phyloP scores from a whole-genome alignment of 176 grass and related monocot species.

The Triticum dicoccoides region DNA sequence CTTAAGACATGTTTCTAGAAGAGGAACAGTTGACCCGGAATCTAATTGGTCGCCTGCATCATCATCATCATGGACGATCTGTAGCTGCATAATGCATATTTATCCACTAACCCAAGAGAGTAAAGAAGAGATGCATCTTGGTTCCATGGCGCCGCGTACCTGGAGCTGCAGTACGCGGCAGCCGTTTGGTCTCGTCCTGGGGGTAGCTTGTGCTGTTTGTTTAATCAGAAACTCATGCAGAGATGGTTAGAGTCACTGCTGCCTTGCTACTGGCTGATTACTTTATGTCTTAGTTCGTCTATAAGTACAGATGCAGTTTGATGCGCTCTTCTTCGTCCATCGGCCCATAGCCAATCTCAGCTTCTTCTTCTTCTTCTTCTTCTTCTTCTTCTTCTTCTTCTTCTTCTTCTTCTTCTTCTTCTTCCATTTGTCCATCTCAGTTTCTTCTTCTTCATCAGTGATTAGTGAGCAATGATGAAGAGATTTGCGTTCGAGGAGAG shows the following conservation, averaged over 20 bases:
- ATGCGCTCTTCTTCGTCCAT: background rate
- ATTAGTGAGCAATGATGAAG: conserved; percentile 29
- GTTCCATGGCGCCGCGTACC: background rate
- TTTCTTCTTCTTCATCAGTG: conserved; percentile 3
- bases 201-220: conserved; percentile 11
- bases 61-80: background rate
- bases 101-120: background rate
- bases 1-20: conserved; percentile 1
- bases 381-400: too few species aligned
- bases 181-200: background rate
- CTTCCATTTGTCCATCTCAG: background rate
- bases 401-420: too few species aligned
- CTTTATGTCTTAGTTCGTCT: conserved; percentile 9
- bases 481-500: conserved; percentile 35
- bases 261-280: conserved; percentile 19
- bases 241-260: too few species aligned
- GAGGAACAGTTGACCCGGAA: conserved; percentile 7
- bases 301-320: conserved; percentile 31
- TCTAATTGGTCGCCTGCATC: background rate
- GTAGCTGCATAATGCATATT: background rate
- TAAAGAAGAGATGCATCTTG: background rate
- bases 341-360: background rate
- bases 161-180: too few species aligned
- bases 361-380: conserved; percentile 24
- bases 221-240: too few species aligned